A percentile compares a stretch with the other conserved stretches of the same genome.
Evolutionary conservation across 805 yeast species (phyloP).

Genomic region (Millerozyma miso): DNA sequence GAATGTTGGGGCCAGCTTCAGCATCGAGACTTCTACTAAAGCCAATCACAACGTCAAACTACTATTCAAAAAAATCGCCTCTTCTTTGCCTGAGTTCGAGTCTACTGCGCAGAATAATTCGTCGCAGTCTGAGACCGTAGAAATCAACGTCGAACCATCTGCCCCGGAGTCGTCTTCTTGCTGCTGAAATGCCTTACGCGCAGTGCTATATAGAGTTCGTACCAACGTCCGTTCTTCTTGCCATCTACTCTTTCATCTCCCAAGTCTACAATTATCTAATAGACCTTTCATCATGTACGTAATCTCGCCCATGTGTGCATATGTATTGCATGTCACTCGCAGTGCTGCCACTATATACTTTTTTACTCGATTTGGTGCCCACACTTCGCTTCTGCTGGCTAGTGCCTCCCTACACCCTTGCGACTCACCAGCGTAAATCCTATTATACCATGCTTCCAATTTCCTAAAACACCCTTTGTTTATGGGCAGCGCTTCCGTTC

Average conservation of each 20-base stretch:
- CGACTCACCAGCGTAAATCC: background rate
- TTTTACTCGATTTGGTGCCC: too few species aligned
- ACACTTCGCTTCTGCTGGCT: background rate
- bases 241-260: background rate
- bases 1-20: conserved; percentile 68
- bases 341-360: too few species aligned
- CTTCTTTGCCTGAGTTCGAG: conserved; percentile 76
- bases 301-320: background rate
- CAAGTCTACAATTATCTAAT: background rate
- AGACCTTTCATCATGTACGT: background rate
- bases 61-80: conserved; percentile 86
- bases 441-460: background rate
- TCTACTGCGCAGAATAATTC: conserved; percentile 13
- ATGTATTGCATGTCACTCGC: too few species aligned
- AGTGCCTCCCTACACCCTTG: background rate
- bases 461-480: background rate
- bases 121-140: conserved; percentile 33
- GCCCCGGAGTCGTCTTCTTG: conserved; percentile 35
- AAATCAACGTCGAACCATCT: conserved; percentile 21
- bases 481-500: background rate
- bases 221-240: too few species aligned
- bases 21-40: conserved; percentile 91
- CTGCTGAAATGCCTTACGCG: conserved; percentile 12
- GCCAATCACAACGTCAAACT: conserved; percentile 91
- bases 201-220: too few species aligned